Evolutionary conservation across 768 basidiomycete species (phyloP).

Genomic region (Amanita pseudoporphyria): DNA sequence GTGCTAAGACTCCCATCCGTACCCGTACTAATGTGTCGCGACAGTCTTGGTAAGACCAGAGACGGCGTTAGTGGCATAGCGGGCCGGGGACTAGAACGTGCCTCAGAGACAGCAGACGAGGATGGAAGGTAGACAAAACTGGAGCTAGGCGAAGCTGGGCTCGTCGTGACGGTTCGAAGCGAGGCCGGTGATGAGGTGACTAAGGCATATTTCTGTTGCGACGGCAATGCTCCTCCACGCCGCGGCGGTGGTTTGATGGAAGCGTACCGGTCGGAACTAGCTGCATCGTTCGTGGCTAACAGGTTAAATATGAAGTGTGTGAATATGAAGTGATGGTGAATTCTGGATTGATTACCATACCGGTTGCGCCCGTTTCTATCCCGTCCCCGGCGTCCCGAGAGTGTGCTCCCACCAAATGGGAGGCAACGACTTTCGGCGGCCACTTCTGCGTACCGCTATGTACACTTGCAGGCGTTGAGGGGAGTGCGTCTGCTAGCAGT

Average conservation of each 20-base stretch:
- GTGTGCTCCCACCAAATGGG: not conserved
- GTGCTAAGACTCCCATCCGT: conserved; percentile 7
- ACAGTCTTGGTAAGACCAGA: not conserved
- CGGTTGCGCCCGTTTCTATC: not conserved
- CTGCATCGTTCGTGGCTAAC: not conserved
- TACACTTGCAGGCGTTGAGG: no score
- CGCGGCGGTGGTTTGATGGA: not conserved
- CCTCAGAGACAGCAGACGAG: not conserved
- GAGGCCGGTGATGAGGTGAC: not conserved
- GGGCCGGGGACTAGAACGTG: not conserved
- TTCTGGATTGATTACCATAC: not conserved
- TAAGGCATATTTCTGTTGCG: not conserved
- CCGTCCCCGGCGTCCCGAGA: no score
- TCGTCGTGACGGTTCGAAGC: not conserved
- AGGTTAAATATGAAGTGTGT: no score
- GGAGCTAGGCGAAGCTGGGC: not conserved
- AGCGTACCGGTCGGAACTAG: not conserved
- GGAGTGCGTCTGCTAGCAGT: not conserved
- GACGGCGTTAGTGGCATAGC: not conserved
- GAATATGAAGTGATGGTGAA: not conserved
- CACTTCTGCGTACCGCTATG: not conserved
- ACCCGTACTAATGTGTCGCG: conserved; percentile 1
- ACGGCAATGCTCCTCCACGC: not conserved
- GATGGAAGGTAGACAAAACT: not conserved
- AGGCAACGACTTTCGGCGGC: not conserved